Percentiles rank a stretch among this genome's conserved stretches.
These are phyloP conservation scores for Euphorbia schlechtendalii DNA, from an alignment of 441 rosid species.

Conservation along the genomic window DNA sequence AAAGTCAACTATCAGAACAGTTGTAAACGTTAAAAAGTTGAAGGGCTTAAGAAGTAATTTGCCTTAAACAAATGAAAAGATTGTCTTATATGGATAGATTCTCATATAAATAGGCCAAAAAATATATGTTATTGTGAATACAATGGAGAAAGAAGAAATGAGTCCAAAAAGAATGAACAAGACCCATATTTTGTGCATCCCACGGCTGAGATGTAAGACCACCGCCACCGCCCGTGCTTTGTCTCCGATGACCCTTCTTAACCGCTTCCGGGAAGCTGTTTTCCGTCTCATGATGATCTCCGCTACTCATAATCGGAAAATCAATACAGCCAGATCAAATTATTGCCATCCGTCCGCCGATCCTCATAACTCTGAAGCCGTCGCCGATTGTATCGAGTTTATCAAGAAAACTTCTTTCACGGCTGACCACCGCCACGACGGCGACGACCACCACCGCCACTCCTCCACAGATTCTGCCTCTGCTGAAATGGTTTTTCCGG, in stretches of 20 bases:
- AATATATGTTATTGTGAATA: no score
- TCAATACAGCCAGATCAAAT: neutral
- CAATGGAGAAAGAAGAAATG: no score
- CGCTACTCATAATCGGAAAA: conserved; percentile 35
- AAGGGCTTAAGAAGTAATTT: no score
- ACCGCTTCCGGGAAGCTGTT: conserved; percentile 60
- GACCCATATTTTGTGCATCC: conserved; percentile 44
- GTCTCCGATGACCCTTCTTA: conserved; percentile 46
- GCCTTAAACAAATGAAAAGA: no score
- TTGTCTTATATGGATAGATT: no score
- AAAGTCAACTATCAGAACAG: no score
- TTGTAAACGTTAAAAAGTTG: no score
- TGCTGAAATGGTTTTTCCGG: neutral
- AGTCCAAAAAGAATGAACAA: conserved; percentile 28
- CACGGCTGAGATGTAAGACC: conserved; percentile 28
- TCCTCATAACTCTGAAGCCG: conserved; percentile 52
- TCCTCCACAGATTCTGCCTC: no score
- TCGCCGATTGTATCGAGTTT: conserved; percentile 75
- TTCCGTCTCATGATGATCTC: conserved; percentile 64
- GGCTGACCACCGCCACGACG: conserved; percentile 18
- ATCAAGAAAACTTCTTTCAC: conserved; percentile 41
- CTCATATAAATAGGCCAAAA: no score
- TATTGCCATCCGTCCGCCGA: conserved; percentile 24
- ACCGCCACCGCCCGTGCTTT: conserved; percentile 21
- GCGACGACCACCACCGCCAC: no score